These are phyloP conservation scores for Venturia carpophila DNA, from an alignment of 2,329 filamentous ascomycete species.

Conservation along the genomic window DNA sequence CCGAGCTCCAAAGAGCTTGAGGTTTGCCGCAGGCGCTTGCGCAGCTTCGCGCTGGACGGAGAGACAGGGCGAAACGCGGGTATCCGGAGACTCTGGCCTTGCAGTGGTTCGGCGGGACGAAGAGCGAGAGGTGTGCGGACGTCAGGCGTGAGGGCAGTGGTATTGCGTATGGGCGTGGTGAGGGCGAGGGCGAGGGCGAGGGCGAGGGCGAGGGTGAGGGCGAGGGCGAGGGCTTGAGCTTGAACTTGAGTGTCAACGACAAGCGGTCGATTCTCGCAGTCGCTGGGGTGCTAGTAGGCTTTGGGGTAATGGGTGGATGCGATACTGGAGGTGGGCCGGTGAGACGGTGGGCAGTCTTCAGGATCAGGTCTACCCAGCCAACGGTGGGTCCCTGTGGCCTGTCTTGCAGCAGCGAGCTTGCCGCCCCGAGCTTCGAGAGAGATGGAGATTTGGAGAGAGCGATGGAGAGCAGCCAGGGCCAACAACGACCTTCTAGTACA, in stretches of 20 bases:
- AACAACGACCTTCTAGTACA: too few relatives aligned
- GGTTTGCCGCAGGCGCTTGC: constrained; percentile 1
- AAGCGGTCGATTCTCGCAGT: background rate
- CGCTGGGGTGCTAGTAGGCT: background rate
- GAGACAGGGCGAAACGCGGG: constrained; percentile 1
- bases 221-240: too few relatives aligned
- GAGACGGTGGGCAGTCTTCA: background rate
- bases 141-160: background rate
- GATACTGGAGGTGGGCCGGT: background rate
- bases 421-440: background rate
- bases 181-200: too few relatives aligned
- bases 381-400: constrained; percentile 9
- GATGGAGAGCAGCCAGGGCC: too few relatives aligned
- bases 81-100: background rate
- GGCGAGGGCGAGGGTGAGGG: too few relatives aligned
- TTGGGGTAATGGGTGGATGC: background rate
- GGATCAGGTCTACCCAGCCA: constrained; percentile 1
- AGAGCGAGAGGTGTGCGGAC: background rate
- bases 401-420: constrained; percentile 5
- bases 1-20: constrained; percentile 9
- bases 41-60: constrained; percentile 1
- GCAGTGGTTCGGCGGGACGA: constrained; percentile 2
- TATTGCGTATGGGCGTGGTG: background rate
- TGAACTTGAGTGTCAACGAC: background rate
- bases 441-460: background rate